Evolutionary conservation across 169 alveolate species (phyloP), one percentile per base, ranked within the genome.

Genomic region (Plasmodium fragile): DNA sequence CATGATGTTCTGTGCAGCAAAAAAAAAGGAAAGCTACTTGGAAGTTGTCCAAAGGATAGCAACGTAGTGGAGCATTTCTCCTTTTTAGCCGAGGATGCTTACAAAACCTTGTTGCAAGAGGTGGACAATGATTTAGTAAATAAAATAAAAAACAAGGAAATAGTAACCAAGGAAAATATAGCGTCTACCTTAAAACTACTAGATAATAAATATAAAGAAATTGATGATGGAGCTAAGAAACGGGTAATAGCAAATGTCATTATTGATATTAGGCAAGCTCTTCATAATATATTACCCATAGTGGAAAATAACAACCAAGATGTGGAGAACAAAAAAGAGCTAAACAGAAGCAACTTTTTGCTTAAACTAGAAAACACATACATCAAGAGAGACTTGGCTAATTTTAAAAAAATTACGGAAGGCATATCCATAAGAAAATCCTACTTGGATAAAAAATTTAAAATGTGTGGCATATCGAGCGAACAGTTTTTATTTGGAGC

Each of bases 311-410:
- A 28, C 22, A 45, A 39, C 4, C 43, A 89, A 78, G 49, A 78
- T 72, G 55, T 55, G 32, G 72, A 75, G 53, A 85, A 16, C 34
- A 84, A 22, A 34, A 84, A 72, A 73, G 59, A 72, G 65, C 65
- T 77, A 65, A 55, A 53, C 32, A 89, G 78, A 28, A 89, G 39
- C 1, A 65, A 30, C 81, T 78, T 89, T 36, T 59, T 89, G 69
- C 52, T 89, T 78, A 78, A 89, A 77, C 28, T 89, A 52, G 90
- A 89, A 59, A 89, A 89, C 78, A 53, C 81, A 25, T 89, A 39
- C 25, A 77, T 43, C 1, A 89, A 89, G 81, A 77, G 81, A 43
- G 94, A 89, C 69, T 59, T 89, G 13, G 80, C 70, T 7, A 89
- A 89, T 77, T 89, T 77, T 41, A 89, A 89, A 41, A 77, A 45